Evolutionary conservation across 2,329 filamentous ascomycete species (phyloP).

Genomic region (Phialophora verrucosa): DNA sequence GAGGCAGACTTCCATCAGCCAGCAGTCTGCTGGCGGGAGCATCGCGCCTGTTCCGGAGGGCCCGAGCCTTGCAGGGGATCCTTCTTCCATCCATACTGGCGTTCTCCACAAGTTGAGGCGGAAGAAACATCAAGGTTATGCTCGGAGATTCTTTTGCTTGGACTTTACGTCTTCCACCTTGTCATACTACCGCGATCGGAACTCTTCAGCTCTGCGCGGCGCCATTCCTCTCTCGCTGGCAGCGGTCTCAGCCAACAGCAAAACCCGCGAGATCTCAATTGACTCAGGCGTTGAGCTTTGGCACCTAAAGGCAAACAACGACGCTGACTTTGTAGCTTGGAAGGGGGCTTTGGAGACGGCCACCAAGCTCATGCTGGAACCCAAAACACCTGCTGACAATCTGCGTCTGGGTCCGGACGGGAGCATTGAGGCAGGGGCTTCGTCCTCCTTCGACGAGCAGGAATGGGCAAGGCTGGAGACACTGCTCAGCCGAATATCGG

Average conservation of each 20-base stretch:
- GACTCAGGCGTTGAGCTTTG: slow-evolving; percentile 97
- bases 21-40: slow-evolving; percentile 26
- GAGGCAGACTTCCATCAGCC: slow-evolving; percentile 43
- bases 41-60: slow-evolving; percentile 24
- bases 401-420: slow-evolving; percentile 44
- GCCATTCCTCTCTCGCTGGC: slow-evolving; percentile 91
- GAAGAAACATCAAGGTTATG: slow-evolving; percentile 93
- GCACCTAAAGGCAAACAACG: slow-evolving; percentile 84
- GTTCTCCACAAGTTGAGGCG: slow-evolving; percentile 85
- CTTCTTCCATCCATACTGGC: slow-evolving; percentile 74
- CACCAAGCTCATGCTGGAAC: slow-evolving; percentile 58
- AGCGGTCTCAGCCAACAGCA: slow-evolving; percentile 86
- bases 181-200: slow-evolving; percentile 94
- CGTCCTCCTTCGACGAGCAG: slow-evolving; percentile 66
- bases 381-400: slow-evolving; percentile 42
- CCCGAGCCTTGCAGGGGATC: slow-evolving; percentile 20
- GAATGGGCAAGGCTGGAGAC: slow-evolving; percentile 89
- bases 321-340: slow-evolving; percentile 87
- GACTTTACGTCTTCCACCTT: slow-evolving; percentile 93
- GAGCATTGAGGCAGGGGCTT: slow-evolving; percentile 34
- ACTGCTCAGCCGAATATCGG: slow-evolving; percentile 82
- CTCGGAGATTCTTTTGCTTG: slow-evolving; percentile 90
- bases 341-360: slow-evolving; percentile 82
- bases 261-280: slow-evolving; percentile 88
- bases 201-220: slow-evolving; percentile 88